Base-by-base conservation (phyloP, 2,329 filamentous ascomycete species). In the Cercospora sojina region DNA sequence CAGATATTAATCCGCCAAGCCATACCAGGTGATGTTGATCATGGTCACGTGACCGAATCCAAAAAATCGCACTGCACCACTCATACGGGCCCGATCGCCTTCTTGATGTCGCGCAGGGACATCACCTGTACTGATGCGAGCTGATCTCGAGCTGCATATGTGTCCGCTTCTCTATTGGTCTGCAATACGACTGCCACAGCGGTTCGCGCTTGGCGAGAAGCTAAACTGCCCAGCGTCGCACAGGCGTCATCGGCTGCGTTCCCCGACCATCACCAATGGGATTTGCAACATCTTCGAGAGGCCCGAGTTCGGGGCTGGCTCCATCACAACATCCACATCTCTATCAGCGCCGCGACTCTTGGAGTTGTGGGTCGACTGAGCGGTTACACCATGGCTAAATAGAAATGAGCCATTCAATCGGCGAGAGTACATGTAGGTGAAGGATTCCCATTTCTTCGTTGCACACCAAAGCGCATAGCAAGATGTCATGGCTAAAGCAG, bases 401-500 rank as follows among this genome's bases (percentile, higher is more conserved):
- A 47, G 31, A 18, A 12, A 49, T 18, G 27, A 16, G 23, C 5
- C 16, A 23, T 32, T 29, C 12, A 60, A 32, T 20, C 20, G 58
- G 27, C 18, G 23, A 29, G n/a, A 25, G 27, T 31, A 60, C 47
- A 62, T 62, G 60, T 62, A 62, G 47, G 60, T 62, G 13, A 25
- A 51, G 35, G 25, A 13, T 27, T 13, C 5, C 27, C 38, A 12
- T 51, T 29, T 27, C 60, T 55, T 41, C 62, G 9, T 47, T 10
- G 2, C 16, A 27, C 2, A 47, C 23, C 57, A 56, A 38, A 20
- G 7, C 13, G 27, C 10, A n/a, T 41, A 35, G 31, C 51, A 55
- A 62, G 18, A 62, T 67, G 62, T 67, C 63, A n/a, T 65, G 62
- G 59, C 32, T 65, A 18, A 59, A 59, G 47, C 66, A 59, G 43